These are phyloP conservation scores for Lanmaoa pseudosensibilis DNA, from an alignment of 768 basidiomycete species.

Conservation along the genomic window DNA sequence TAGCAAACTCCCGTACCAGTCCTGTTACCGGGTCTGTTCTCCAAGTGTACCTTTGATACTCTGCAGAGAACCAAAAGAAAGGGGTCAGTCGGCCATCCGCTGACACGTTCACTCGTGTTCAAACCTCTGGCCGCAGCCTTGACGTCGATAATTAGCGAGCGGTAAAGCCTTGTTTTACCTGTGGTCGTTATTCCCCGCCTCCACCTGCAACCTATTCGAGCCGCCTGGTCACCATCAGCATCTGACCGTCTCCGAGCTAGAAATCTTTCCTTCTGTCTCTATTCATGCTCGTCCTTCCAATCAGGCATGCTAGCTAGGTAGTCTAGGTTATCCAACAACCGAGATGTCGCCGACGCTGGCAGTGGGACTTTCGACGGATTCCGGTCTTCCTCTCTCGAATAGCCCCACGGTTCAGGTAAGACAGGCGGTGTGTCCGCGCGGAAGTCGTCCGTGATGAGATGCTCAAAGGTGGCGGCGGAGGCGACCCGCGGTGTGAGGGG, in stretches of 20 bases:
- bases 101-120: neutral
- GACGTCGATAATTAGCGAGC: too few relatives aligned
- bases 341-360: neutral
- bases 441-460: constrained; percentile 24
- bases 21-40: too few relatives aligned
- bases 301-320: neutral
- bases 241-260: neutral
- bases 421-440: constrained; percentile 13
- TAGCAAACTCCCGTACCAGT: too few relatives aligned
- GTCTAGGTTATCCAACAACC: neutral
- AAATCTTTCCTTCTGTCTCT: neutral
- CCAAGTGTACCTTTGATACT: too few relatives aligned
- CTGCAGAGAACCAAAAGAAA: too few relatives aligned
- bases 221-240: neutral
- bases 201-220: neutral
- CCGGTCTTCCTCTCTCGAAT: neutral
- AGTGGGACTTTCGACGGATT: neutral
- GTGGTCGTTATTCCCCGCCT: neutral
- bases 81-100: too few relatives aligned
- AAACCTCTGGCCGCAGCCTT: neutral
- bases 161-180: too few relatives aligned
- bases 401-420: constrained; percentile 25
- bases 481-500: constrained; percentile 24
- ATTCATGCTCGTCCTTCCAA: neutral
- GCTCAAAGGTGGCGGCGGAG: constrained; percentile 23